Evolutionary conservation across 257 asterid genomes (phyloP).

Genomic region (Leptodermis oblonga): DNA sequence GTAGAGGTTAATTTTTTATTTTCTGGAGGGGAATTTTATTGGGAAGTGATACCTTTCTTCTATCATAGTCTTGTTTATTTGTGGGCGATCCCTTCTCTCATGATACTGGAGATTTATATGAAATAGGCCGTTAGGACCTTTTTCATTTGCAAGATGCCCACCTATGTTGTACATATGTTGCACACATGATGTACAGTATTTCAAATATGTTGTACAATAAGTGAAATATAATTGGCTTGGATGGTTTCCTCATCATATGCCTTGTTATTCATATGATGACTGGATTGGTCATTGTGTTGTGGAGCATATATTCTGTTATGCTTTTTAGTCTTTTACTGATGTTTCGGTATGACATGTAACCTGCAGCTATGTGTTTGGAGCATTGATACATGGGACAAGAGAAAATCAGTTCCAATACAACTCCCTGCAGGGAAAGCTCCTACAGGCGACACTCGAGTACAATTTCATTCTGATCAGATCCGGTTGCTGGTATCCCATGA

Average conservation of each 20-base stretch:
- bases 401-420: slow-evolving; percentile 70
- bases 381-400: slow-evolving; percentile 94
- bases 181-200: too few species aligned
- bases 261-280: background rate
- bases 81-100: background rate
- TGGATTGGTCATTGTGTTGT: background rate
- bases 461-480: slow-evolving; percentile 76
- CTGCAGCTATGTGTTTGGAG: slow-evolving; percentile 90
- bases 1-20: slow-evolving; percentile 2
- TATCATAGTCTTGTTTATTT: background rate
- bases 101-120: background rate
- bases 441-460: slow-evolving; percentile 86
- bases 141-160: background rate
- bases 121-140: background rate
- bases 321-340: background rate
- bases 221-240: background rate
- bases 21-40: background rate
- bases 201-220: background rate
- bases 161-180: too few species aligned
- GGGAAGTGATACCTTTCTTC: background rate
- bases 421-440: slow-evolving; percentile 91
- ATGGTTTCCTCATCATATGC: background rate
- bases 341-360: background rate
- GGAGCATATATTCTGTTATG: background rate
- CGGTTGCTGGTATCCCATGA: slow-evolving; percentile 88